Evolutionary conservation across 306 rosid species (phyloP).

Genomic region (Prinsepia uniflora): DNA sequence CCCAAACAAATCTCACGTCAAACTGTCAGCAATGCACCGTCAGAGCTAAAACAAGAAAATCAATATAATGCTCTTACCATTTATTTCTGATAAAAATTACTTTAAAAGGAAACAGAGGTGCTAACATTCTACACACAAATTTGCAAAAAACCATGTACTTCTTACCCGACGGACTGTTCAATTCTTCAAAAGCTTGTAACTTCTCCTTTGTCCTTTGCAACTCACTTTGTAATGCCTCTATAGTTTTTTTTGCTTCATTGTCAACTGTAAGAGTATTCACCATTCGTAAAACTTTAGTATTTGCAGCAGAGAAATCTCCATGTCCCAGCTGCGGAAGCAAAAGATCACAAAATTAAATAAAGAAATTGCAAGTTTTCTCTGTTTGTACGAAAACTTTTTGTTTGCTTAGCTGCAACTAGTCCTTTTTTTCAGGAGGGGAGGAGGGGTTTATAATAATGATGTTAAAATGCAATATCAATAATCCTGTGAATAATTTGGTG

Average conservation of each 20-base stretch:
- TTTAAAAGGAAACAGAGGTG: not conserved
- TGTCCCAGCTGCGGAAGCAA: slow-evolving; percentile 69
- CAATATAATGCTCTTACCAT: not conserved
- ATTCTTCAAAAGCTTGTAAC: slow-evolving; percentile 89
- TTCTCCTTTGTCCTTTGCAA: slow-evolving; percentile 88
- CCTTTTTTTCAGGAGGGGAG: not conserved
- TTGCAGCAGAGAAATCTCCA: slow-evolving; percentile 78
- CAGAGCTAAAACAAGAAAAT: not conserved
- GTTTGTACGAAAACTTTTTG: not conserved
- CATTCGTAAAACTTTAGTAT: slow-evolving; percentile 92
- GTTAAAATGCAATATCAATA: not conserved
- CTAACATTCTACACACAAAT: not conserved
- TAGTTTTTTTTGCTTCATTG: slow-evolving; percentile 91
- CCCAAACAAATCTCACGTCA: not conserved
- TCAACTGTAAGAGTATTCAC: slow-evolving; percentile 87
- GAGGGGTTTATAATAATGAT: not conserved
- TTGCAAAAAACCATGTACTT: not conserved
- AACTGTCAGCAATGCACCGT: not conserved
- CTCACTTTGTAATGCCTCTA: slow-evolving; percentile 79
- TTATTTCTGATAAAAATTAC: not conserved
- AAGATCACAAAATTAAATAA: not conserved
- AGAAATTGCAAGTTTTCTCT: not conserved
- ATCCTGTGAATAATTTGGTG: slow-evolving; percentile 20
- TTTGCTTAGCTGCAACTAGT: not conserved
- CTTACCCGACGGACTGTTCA: slow-evolving; percentile 78